Conservation (phyloP, 805 yeast species). For the Candida anglica region DNA sequence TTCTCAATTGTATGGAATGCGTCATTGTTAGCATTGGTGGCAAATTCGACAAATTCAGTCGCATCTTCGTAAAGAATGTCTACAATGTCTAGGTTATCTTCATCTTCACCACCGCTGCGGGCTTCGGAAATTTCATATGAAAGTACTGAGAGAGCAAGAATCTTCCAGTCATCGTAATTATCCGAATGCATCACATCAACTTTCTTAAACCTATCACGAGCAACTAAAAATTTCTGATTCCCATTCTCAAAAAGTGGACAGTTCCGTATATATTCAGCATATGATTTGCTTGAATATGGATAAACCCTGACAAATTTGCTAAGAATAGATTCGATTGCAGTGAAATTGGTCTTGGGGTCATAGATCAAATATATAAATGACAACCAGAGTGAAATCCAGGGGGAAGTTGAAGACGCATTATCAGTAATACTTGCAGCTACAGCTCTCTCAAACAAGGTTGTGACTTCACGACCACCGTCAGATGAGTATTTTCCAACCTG, state of each 20-base stretch:
- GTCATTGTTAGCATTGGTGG: slow-evolving; percentile 26
- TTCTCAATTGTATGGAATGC: slow-evolving; percentile 43
- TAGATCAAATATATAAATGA: slow-evolving; percentile 23
- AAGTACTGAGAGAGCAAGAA: slow-evolving; percentile 20
- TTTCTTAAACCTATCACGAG: slow-evolving; percentile 8
- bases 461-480: slow-evolving; percentile 7
- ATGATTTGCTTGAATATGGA: slow-evolving; percentile 20
- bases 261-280: slow-evolving; percentile 21
- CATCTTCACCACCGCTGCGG: slow-evolving; percentile 1
- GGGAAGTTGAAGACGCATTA: no score
- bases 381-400: no score
- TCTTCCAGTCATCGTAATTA: slow-evolving; percentile 29
- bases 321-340: no score
- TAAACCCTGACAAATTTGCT: slow-evolving; percentile 17
- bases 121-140: slow-evolving; percentile 9
- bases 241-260: slow-evolving; percentile 10
- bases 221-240: slow-evolving; percentile 4
- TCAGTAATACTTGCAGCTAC: no score
- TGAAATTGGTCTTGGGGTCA: slow-evolving; percentile 7
- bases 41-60: slow-evolving; percentile 15
- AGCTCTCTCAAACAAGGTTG: slow-evolving; percentile 29
- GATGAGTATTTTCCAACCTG: slow-evolving; percentile 18
- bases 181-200: slow-evolving; percentile 12
- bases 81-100: slow-evolving; percentile 6
- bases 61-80: slow-evolving; percentile 16